Evolutionary conservation across 2,329 filamentous ascomycete genomes (phyloP).

Genomic region (Tothia fuscella): DNA sequence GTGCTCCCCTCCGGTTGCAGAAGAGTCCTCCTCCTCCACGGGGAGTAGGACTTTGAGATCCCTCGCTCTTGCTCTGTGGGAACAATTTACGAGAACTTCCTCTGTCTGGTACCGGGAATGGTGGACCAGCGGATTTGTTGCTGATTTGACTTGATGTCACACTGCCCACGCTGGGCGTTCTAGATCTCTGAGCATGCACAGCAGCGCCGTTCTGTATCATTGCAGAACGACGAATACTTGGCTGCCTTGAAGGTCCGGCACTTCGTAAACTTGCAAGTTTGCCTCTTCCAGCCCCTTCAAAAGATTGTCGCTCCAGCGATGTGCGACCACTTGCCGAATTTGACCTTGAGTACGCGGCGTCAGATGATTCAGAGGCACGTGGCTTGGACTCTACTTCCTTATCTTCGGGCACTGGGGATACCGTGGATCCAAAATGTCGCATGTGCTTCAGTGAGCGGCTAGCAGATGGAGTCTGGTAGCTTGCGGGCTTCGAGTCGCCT

Average conservation of each 20-base stretch:
- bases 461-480: conserved; percentile 19
- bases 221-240: conserved; percentile 61
- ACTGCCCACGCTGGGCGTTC: conserved; percentile 55
- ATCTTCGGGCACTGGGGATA: conserved; percentile 31
- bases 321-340: no score
- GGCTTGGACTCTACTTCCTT: conserved; percentile 20
- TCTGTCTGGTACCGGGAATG: conserved; percentile 82
- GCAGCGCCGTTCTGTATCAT: conserved; percentile 70
- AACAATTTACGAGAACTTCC: conserved; percentile 68
- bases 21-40: conserved; percentile 29
- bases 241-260: not conserved
- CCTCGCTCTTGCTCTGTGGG: conserved; percentile 58
- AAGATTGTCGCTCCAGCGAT: no score
- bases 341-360: no score
- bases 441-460: conserved; percentile 37
- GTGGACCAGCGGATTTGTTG: conserved; percentile 41
- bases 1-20: conserved; percentile 22
- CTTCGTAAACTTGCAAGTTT: conserved; percentile 21
- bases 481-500: conserved; percentile 4
- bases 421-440: conserved; percentile 26
- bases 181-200: conserved; percentile 51
- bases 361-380: not conserved
- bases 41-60: conserved; percentile 62
- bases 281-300: conserved; percentile 1
- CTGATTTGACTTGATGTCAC: conserved; percentile 28